A percentile compares a stretch with the other conserved stretches of the same genome.
Conservation (phyloP, 345 rosid species). For the Geranium brycei region DNA sequence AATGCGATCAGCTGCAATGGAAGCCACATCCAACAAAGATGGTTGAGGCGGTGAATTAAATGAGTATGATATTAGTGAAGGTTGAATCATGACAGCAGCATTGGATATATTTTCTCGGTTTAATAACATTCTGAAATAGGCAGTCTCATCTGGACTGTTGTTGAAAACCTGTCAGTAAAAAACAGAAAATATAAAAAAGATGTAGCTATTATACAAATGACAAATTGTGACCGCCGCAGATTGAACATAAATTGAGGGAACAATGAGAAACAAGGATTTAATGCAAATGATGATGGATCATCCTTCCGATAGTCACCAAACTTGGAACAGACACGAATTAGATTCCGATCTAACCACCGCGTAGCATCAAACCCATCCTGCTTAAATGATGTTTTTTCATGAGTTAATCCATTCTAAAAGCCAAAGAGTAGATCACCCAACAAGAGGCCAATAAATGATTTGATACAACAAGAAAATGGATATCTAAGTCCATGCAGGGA, state of each 20-base stretch:
- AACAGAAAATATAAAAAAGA: background rate
- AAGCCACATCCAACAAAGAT: constrained; percentile 89
- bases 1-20: constrained; percentile 80
- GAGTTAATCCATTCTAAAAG: background rate
- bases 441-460: background rate
- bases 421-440: background rate
- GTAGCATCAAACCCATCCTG: constrained; percentile 99
- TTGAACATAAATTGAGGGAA: constrained; percentile 99
- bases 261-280: constrained; percentile 84
- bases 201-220: background rate
- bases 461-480: too few species aligned
- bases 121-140: constrained; percentile 84
- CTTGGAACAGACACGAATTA: constrained; percentile 83
- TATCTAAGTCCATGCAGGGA: too few species aligned
- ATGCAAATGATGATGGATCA: constrained; percentile 83
- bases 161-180: constrained; percentile 61
- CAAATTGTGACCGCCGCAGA: constrained; percentile 82
- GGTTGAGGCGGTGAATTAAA: constrained; percentile 75
- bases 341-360: constrained; percentile 93
- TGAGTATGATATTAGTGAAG: constrained; percentile 74
- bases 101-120: constrained; percentile 84
- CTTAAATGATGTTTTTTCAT: constrained; percentile 5
- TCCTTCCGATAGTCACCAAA: constrained; percentile 96
- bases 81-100: constrained; percentile 98
- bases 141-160: constrained; percentile 98